Base-by-base conservation (phyloP, 306 rosid species). In the Gleditsia sinensis region DNA sequence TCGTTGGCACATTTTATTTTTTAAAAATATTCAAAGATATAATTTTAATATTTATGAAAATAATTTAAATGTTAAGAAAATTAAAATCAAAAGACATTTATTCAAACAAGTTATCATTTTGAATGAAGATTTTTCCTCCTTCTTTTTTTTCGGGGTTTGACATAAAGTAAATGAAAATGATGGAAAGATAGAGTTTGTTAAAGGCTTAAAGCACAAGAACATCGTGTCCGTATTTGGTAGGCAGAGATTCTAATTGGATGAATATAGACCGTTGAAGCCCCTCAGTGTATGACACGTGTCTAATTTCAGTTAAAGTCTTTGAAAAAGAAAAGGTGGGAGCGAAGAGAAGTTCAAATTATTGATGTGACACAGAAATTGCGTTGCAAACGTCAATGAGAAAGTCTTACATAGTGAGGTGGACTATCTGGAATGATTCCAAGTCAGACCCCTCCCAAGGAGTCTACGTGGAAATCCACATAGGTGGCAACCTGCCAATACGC, bases 231-330 rank as follows among this genome's bases (percentile, higher is more conserved):
- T 2, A 50, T 37, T 20, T 39, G 49, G 32, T 12, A 21, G 49
- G 45, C 27, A 7, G 17, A 21, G 62, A 21, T 20, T 40, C 10
- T 43, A 20, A 75, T 75, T 75, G 59, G 74, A 43, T 42, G 60
- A 75, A 56, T 55, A 43, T 30, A 53, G 60, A 64, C 79, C 79
- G 72, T 65, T 75, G 28, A 24, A 12, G 28, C 27, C 17, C 14
- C n/a, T 39, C 11, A 65, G 75, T 79, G 70, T 57, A 37, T 49
- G 75, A 37, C 79, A 74, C 59, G 57, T 61, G 76, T 75, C 69
- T 20, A 13, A 46, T 61, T 61, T 61, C 57, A 69, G 40, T 51
- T 59, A 30, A 43, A 36, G 28, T 49, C 19, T 51, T 25, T 32
- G 4, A 42, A 72, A 77, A 54, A 30, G 3, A 56, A 46, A 72